Conservation (phyloP, 192 early-diverging fungal genomes). For the Coemansia sp. region DNA sequence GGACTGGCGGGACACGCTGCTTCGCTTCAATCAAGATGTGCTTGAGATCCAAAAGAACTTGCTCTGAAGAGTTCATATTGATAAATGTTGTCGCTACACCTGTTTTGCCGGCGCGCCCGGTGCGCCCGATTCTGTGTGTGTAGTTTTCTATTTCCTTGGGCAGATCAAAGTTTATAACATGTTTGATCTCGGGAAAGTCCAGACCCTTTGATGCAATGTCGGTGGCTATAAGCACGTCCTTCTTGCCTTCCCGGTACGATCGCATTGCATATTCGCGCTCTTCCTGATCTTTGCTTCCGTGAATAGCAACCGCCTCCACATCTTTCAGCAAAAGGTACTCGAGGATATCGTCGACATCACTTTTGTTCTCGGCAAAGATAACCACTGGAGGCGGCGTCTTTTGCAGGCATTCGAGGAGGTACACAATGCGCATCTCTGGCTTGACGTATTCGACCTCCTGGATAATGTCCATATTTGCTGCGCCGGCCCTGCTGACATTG, state of each 20-base stretch:
- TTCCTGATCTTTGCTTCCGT: constrained; percentile 96
- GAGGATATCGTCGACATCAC: constrained; percentile 98
- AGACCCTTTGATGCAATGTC: constrained; percentile 97
- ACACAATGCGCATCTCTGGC: constrained; percentile 93
- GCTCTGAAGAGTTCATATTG: constrained; percentile 88
- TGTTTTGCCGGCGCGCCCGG: constrained; percentile 94
- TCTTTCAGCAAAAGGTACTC: constrained; percentile 95
- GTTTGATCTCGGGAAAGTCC: constrained; percentile 94
- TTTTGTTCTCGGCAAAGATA: constrained; percentile 98
- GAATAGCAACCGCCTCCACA: constrained; percentile 92
- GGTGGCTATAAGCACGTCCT: constrained; percentile 96
- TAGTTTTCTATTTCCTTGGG: constrained; percentile 99
- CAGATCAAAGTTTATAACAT: constrained; percentile 99
- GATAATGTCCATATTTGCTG: constrained; percentile 94
- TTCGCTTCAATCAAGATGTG: constrained; percentile 89
- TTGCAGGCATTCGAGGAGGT: constrained; percentile 93
- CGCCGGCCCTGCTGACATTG: constrained; percentile 98
- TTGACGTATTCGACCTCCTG: constrained; percentile 98
- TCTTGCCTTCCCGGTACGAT: constrained; percentile 85
- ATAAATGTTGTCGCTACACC: constrained; percentile 98
- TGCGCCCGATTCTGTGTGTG: constrained; percentile 96
- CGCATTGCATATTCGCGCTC: constrained; percentile 96
- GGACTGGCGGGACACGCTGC: constrained; percentile 87
- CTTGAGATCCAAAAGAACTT: constrained; percentile 94
- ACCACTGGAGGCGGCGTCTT: constrained; percentile 96